Conservation (phyloP, 192 early-diverging fungal genomes). For the Podochytrium sp. region DNA sequence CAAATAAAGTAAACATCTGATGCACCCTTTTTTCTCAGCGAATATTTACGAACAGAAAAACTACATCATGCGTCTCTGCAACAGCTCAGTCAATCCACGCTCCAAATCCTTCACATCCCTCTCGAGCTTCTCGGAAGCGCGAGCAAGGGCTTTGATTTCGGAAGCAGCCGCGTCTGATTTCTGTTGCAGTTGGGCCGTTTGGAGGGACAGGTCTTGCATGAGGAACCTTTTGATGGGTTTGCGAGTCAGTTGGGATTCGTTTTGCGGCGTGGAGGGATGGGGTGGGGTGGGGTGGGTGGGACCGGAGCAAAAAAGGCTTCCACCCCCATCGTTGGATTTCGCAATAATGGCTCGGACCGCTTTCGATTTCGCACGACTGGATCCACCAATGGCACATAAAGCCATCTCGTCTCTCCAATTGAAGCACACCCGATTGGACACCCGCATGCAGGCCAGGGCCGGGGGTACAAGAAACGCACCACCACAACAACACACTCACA, state of each 20-base stretch:
- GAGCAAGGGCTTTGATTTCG: slow-evolving; percentile 56
- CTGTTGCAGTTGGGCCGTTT: slow-evolving; percentile 47
- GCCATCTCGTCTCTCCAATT: no score
- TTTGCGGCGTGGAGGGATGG: no score
- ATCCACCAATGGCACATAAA: no score
- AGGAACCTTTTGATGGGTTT: slow-evolving; percentile 60
- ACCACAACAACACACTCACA: slow-evolving; percentile 46
- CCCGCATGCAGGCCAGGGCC: neutral
- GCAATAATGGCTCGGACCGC: neutral
- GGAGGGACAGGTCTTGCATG: slow-evolving; percentile 47
- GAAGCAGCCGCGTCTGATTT: slow-evolving; percentile 45
- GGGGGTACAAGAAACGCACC: no score
- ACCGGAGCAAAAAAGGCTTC: neutral
- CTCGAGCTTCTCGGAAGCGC: slow-evolving; percentile 62
- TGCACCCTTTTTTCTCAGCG: neutral
- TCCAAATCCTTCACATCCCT: slow-evolving; percentile 59
- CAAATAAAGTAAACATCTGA: neutral
- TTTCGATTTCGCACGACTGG: neutral
- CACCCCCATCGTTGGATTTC: neutral
- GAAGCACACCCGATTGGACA: no score
- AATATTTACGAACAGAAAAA: neutral
- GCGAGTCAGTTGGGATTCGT: no score
- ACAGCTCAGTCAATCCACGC: slow-evolving; percentile 22
- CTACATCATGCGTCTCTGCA: slow-evolving; percentile 31
- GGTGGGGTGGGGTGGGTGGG: no score